These are phyloP conservation scores for Fimicolochytrium jonesii DNA, from an alignment of 192 early-diverging fungal genomes.

Conservation along the genomic window DNA sequence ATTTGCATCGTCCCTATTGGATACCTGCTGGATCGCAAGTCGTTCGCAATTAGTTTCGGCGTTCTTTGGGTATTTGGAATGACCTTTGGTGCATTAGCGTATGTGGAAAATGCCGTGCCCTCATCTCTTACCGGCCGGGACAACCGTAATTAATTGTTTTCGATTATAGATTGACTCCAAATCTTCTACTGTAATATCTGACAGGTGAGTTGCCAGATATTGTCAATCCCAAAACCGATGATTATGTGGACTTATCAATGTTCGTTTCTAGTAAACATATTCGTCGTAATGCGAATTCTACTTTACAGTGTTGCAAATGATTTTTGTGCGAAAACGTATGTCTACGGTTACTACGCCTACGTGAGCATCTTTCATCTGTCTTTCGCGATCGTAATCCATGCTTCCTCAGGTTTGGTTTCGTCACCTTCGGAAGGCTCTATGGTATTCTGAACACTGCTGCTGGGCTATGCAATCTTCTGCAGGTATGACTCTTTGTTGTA, in stretches of 20 bases:
- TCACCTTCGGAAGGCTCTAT: conserved; percentile 17
- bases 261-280: conserved; percentile 1
- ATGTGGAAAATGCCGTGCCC: no score
- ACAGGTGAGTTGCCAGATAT: conserved; percentile 3
- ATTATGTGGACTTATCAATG: neutral
- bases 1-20: conserved; percentile 12
- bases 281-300: conserved; percentile 18
- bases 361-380: no score
- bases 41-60: conserved; percentile 7
- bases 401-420: conserved; percentile 12
- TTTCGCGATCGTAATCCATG: neutral
- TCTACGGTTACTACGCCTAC: neutral
- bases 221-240: neutral
- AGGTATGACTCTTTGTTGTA: neutral
- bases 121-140: no score
- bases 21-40: conserved; percentile 8
- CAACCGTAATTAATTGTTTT: no score
- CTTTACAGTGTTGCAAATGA: conserved; percentile 21
- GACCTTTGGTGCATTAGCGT: conserved; percentile 10
- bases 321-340: conserved; percentile 16
- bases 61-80: conserved; percentile 13
- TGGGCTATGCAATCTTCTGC: conserved; percentile 3
- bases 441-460: conserved; percentile 17
- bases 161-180: no score
- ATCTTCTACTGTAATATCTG: conserved; percentile 10